Conservation (phyloP, 164 flowering plant genomes). For the Paratinospora sagittata region DNA sequence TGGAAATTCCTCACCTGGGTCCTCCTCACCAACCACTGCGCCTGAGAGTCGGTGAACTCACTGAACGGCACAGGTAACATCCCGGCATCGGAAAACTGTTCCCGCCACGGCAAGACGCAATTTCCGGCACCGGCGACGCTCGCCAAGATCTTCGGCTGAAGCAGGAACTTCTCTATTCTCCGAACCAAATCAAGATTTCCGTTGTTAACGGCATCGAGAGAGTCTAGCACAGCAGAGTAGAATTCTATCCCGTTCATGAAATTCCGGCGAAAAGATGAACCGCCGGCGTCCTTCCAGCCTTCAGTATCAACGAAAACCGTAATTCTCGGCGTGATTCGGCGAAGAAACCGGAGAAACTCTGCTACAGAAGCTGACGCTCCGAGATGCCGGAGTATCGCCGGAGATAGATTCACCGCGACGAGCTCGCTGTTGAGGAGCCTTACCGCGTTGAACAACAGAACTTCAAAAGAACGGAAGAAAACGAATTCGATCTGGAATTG, state of each 20-base stretch:
- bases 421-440: slow-evolving; percentile 57
- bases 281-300: slow-evolving; percentile 34
- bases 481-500: slow-evolving; percentile 60
- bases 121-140: slow-evolving; percentile 40
- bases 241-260: slow-evolving; percentile 58
- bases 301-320: slow-evolving; percentile 64
- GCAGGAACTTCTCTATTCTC: slow-evolving; percentile 53
- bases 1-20: slow-evolving; percentile 73
- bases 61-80: slow-evolving; percentile 60
- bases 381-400: slow-evolving; percentile 44
- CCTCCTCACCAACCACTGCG: slow-evolving; percentile 63
- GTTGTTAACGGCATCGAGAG: slow-evolving; percentile 55
- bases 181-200: slow-evolving; percentile 37
- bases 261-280: slow-evolving; percentile 42
- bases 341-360: slow-evolving; percentile 44
- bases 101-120: slow-evolving; percentile 47
- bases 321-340: slow-evolving; percentile 43
- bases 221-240: slow-evolving; percentile 66
- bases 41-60: slow-evolving; percentile 71
- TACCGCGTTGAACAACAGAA: slow-evolving; percentile 43
- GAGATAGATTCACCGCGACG: slow-evolving; percentile 51
- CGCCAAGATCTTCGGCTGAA: slow-evolving; percentile 52
- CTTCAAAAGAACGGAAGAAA: slow-evolving; percentile 37
- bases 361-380: slow-evolving; percentile 23
- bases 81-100: slow-evolving; percentile 52